Conservation (phyloP, 2,329 filamentous ascomycete species). For the Penicillium sp. region DNA sequence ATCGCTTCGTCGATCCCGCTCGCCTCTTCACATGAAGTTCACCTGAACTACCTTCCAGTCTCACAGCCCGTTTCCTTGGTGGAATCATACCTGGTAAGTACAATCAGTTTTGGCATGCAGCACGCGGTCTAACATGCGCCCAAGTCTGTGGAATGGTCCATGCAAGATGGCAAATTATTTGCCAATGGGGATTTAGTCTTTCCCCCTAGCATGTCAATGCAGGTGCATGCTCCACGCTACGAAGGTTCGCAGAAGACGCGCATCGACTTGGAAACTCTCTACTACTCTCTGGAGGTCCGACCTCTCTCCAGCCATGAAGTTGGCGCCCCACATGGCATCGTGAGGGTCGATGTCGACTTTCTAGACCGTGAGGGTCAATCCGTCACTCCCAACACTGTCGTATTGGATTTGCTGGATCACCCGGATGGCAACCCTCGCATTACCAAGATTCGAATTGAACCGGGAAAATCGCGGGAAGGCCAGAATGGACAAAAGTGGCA, state of each 20-base stretch:
- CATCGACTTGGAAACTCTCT: slow-evolving; percentile 16
- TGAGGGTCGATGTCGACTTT: slow-evolving; percentile 25
- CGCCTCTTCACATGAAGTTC: slow-evolving; percentile 15
- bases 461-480: slow-evolving; percentile 13
- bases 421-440: slow-evolving; percentile 27
- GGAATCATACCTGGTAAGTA: slow-evolving; percentile 18
- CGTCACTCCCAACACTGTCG: slow-evolving; percentile 29
- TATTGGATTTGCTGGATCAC: slow-evolving; percentile 29
- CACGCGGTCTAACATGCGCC: not conserved
- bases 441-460: slow-evolving; percentile 25
- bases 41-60: slow-evolving; percentile 20
- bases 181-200: slow-evolving; percentile 33
- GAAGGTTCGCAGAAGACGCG: slow-evolving; percentile 6
- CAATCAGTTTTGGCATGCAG: not conserved
- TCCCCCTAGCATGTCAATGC: slow-evolving; percentile 28
- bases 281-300: slow-evolving; percentile 26
- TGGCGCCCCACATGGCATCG: slow-evolving; percentile 15
- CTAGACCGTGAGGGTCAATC: slow-evolving; percentile 25
- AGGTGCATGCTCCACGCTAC: slow-evolving; percentile 26
- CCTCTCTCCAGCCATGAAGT: slow-evolving; percentile 21
- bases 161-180: slow-evolving; percentile 27
- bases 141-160: slow-evolving; percentile 30
- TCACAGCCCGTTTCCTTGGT: not conserved
- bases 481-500: slow-evolving; percentile 16
- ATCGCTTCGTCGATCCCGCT: slow-evolving; percentile 14